These are phyloP conservation scores for Boletus speciosus DNA, from an alignment of 768 basidiomycete species.

Conservation along the genomic window DNA sequence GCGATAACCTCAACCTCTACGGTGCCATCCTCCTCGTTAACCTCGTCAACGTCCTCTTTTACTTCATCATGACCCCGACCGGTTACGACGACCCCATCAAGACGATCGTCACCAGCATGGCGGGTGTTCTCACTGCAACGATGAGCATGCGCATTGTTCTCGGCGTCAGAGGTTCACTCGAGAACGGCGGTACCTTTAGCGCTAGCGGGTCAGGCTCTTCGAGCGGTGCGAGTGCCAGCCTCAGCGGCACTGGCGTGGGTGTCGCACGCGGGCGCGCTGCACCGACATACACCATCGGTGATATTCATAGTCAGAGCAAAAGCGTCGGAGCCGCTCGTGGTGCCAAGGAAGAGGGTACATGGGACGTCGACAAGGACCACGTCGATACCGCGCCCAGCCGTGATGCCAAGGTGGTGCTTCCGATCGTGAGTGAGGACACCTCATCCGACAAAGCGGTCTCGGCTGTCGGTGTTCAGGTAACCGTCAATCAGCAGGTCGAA, in stretches of 20 bases:
- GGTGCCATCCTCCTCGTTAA: conserved; percentile 78
- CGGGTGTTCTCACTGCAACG: conserved; percentile 81
- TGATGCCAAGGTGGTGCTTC: conserved; percentile 34
- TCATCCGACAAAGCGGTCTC: conserved; percentile 14
- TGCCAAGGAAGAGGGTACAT: conserved; percentile 38
- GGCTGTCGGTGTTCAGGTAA: conserved; percentile 52
- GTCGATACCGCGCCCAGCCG: conserved; percentile 34
- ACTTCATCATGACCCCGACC: conserved; percentile 77
- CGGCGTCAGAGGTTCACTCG: conserved; percentile 72
- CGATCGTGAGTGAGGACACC: conserved; percentile 33
- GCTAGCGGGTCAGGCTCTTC: conserved; percentile 42
- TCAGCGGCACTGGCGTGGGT: conserved; percentile 18
- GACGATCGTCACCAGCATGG: conserved; percentile 83
- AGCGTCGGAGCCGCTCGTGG: conserved; percentile 42
- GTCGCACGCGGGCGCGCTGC: conserved; percentile 27
- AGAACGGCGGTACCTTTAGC: conserved; percentile 66
- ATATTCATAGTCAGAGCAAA: conserved; percentile 52
- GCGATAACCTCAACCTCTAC: conserved; percentile 85
- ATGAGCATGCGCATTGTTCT: conserved; percentile 89
- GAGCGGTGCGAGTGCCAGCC: conserved; percentile 49
- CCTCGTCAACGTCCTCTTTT: conserved; percentile 81
- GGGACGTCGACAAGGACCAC: conserved; percentile 39
- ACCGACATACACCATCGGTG: conserved; percentile 41
- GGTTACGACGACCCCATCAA: conserved; percentile 62
- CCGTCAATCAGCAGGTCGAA: conserved; percentile 53